phyloP scores from a whole-genome alignment of 495 filamentous ascomycete species.

The Amniculicola lignicola region DNA sequence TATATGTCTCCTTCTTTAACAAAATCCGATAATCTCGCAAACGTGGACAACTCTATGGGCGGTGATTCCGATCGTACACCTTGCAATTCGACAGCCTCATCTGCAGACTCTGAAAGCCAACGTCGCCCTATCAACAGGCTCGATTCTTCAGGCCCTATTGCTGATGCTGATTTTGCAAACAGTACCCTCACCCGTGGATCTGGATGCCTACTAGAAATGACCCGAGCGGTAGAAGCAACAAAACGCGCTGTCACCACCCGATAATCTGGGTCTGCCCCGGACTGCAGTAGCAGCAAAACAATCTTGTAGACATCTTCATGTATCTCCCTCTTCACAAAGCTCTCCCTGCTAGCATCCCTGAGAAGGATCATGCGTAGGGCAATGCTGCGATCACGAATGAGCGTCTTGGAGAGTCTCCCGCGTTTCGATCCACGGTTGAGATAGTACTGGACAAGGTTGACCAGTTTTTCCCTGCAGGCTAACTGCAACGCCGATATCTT shows the following conservation, averaged over 20 bases:
- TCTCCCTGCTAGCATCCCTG: conserved; percentile 5
- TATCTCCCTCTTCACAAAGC: conserved; percentile 6
- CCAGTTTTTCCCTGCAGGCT: conserved; percentile 6
- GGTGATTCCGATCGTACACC: not conserved
- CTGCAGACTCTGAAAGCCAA: not conserved
- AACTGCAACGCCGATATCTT: conserved; percentile 2
- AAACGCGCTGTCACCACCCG: not conserved
- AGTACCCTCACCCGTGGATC: conserved; percentile 14
- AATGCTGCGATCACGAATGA: not conserved
- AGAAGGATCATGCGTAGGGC: not conserved
- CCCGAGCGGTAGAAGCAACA: not conserved
- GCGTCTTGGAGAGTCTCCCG: not conserved
- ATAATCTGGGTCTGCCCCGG: conserved; percentile 10
- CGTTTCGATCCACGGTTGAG: not conserved
- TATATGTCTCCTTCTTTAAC: not conserved
- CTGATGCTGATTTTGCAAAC: not conserved
- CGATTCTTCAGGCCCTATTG: not conserved
- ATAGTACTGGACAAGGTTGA: conserved; percentile 12
- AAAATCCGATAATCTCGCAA: conserved; percentile 11
- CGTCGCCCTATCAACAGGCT: not conserved
- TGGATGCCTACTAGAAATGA: conserved; percentile 1
- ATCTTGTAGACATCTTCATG: conserved; percentile 17
- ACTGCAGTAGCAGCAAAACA: conserved; percentile 8
- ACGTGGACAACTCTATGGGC: not conserved
- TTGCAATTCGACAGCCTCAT: not conserved